phyloP scores from a whole-genome alignment of 2,329 filamentous ascomycete genomes.

The Fusarium albosuccineum region DNA sequence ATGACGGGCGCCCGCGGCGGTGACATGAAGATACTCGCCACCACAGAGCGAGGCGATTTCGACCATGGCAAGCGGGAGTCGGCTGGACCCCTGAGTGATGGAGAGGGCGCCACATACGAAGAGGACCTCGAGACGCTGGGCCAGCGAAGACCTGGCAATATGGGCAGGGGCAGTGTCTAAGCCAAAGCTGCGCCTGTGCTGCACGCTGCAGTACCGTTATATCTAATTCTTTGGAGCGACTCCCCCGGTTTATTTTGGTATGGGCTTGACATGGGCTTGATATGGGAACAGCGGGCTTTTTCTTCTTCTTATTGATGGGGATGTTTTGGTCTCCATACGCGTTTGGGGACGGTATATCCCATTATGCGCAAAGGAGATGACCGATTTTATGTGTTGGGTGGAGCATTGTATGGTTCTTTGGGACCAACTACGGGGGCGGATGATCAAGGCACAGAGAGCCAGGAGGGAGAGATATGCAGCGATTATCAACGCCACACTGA shows the following conservation, averaged over 20 bases:
- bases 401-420: constrained; percentile 10
- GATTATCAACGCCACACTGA: constrained; percentile 30
- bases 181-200: constrained; percentile 1
- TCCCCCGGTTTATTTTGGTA: constrained; percentile 18
- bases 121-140: constrained; percentile 55
- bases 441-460: constrained; percentile 13
- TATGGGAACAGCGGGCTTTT: constrained; percentile 39
- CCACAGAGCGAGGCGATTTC: constrained; percentile 56
- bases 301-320: constrained; percentile 22
- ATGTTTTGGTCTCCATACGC: constrained; percentile 29
- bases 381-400: constrained; percentile 22
- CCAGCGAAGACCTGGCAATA: constrained; percentile 50
- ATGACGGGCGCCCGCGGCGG: constrained; percentile 53
- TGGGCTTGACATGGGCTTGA: constrained; percentile 20
- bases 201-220: constrained; percentile 12
- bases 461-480: not conserved
- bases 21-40: constrained; percentile 55
- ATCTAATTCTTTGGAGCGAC: constrained; percentile 17
- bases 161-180: constrained; percentile 63
- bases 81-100: constrained; percentile 60
- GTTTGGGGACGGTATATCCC: constrained; percentile 39
- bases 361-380: constrained; percentile 20
- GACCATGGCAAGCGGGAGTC: constrained; percentile 53
- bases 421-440: constrained; percentile 16
- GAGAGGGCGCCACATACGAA: constrained; percentile 60